A percentile compares a stretch with the other conserved stretches of the same genome.
phyloP scores from a whole-genome alignment of 1,284 basidiomycete genomes.

The Austropuccinia psidii region DNA sequence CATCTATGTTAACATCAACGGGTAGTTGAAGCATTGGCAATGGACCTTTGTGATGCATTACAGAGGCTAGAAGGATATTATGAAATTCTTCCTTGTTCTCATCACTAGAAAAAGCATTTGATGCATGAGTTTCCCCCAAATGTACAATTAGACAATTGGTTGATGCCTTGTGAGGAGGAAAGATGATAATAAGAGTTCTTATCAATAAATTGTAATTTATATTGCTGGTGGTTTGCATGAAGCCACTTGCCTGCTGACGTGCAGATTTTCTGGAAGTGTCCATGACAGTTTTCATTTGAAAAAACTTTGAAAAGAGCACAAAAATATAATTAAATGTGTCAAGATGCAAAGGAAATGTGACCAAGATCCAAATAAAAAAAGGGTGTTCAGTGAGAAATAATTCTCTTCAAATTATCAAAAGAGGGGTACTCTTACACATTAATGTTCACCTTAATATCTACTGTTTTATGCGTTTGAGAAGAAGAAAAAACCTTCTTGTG shows the following conservation, averaged over 20 bases:
- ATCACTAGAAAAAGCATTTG: slow-evolving; percentile 64
- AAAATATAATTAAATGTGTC: slow-evolving; percentile 85
- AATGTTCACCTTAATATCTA: slow-evolving; percentile 92
- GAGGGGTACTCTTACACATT: slow-evolving; percentile 59
- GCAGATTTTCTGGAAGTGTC: slow-evolving; percentile 91
- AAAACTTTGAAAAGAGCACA: slow-evolving; percentile 75
- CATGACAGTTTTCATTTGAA: slow-evolving; percentile 68
- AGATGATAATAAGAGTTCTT: slow-evolving; percentile 85
- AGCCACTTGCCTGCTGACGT: slow-evolving; percentile 72
- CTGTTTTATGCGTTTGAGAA: slow-evolving; percentile 82
- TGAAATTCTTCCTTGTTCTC: slow-evolving; percentile 67
- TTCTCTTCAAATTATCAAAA: neutral
- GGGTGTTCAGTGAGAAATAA: neutral
- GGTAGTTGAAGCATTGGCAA: slow-evolving; percentile 68
- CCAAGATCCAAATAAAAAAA: slow-evolving; percentile 67
- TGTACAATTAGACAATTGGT: slow-evolving; percentile 69
- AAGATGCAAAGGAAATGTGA: slow-evolving; percentile 88
- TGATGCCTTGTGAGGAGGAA: slow-evolving; percentile 67
- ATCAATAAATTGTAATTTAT: slow-evolving; percentile 88
- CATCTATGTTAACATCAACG: slow-evolving; percentile 75
- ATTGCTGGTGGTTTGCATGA: slow-evolving; percentile 56
- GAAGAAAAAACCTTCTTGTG: slow-evolving; percentile 89
- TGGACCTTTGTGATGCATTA: slow-evolving; percentile 53
- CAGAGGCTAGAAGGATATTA: slow-evolving; percentile 77
- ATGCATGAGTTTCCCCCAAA: slow-evolving; percentile 79